Base-by-base conservation (phyloP, 1,284 basidiomycete genomes). In the Trametes pubescens region DNA sequence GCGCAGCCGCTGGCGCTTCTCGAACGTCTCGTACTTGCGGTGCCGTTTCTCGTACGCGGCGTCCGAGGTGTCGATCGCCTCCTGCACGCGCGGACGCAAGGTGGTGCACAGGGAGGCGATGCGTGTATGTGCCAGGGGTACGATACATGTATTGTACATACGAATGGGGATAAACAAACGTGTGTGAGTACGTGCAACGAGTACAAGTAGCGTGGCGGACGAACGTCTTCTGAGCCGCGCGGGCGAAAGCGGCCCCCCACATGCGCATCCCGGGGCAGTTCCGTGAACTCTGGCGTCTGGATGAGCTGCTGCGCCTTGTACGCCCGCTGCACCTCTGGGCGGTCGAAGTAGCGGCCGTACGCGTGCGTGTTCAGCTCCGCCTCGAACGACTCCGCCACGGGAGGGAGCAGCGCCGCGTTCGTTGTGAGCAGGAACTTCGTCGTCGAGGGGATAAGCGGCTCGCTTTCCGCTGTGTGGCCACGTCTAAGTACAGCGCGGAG, bases 11-110 rank as follows among this genome's bases (percentile, higher is more conserved):
- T 92, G 89, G 13, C 93, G 86, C 74, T 93, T 94, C 77, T 97
- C 95, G 62, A 93, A 90, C 18, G 85, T 86, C 75, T 96, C 95
- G 75, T 92, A 94, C 74, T 93, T 93, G 61, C 89, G 86, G 77
- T 97, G 95, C 44, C 93, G 86, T 63, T 87, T 87, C 75, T 92
- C 87, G 74, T 96, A 98, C n/a, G 86, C 86, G 18, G 86, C 86
- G 78, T 97, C 95, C 4, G 91, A 92, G 1, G 90, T 93, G 75
- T 95, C 94, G 65, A 85, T 82, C 21, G 79, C 77, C 51, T 85
- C 83, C 87, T 91, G 70, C 22, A 54, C 29, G 64, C 48, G 22
- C 47, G 51, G 26, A 32, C n/a, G 32, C 24, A 38, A 9, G 29
- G 29, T 18, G 9, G 16, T 21, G 16, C n/a, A 21, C 46, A 59